phyloP scores from a whole-genome alignment of 495 filamentous ascomycete genomes.

The Talaromyces proteolyticus region DNA sequence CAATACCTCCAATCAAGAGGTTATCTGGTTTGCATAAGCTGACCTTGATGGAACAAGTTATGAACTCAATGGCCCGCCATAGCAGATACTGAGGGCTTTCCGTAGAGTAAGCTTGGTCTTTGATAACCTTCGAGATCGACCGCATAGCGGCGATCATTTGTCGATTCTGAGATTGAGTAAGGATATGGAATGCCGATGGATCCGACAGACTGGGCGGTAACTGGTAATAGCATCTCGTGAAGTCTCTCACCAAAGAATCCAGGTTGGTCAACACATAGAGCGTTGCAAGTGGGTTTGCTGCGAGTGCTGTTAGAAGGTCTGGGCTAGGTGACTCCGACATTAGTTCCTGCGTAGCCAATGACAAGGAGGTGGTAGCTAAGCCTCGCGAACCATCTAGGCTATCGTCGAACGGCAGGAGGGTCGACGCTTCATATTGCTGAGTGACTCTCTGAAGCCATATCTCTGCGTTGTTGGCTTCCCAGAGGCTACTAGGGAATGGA shows the following conservation, averaged over 20 bases:
- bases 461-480: slow-evolving; percentile 10
- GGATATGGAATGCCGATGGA: slow-evolving; percentile 9
- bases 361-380: slow-evolving; percentile 7
- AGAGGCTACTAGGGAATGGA: slow-evolving; percentile 9
- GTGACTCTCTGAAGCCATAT: slow-evolving; percentile 9
- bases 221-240: slow-evolving; percentile 12
- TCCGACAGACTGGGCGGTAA: slow-evolving; percentile 9
- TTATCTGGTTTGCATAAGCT: slow-evolving; percentile 9
- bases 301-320: slow-evolving; percentile 7
- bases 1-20: slow-evolving; percentile 10
- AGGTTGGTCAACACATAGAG: slow-evolving; percentile 6
- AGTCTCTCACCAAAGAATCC: slow-evolving; percentile 7
- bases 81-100: slow-evolving; percentile 9
- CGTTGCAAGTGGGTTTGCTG: slow-evolving; percentile 3
- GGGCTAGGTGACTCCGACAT: slow-evolving; percentile 10
- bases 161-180: slow-evolving; percentile 9
- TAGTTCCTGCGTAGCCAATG: slow-evolving; percentile 9
- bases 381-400: slow-evolving; percentile 1
- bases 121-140: slow-evolving; percentile 9
- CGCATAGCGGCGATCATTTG: slow-evolving; percentile 7
- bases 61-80: slow-evolving; percentile 10
- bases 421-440: slow-evolving; percentile 7
- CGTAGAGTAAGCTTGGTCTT: slow-evolving; percentile 8
- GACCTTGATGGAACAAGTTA: slow-evolving; percentile 9
- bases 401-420: neutral